Conservation (phyloP, 441 rosid species). For the Biscutella laevigata region DNA sequence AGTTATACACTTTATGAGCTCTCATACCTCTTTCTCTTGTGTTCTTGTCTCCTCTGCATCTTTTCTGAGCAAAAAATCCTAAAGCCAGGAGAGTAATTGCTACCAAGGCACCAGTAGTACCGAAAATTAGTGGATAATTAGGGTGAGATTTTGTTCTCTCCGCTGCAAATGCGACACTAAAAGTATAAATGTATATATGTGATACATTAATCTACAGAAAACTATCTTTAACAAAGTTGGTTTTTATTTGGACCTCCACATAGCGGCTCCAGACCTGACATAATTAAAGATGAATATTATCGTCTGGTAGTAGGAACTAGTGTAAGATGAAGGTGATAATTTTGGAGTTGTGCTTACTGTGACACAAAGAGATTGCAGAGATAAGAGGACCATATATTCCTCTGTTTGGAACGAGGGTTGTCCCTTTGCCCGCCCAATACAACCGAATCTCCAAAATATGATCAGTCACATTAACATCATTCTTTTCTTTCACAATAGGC, state of each 20-base stretch:
- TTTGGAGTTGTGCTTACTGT: too few species aligned
- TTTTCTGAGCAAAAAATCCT: conserved; percentile 1
- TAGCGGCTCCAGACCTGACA: conserved; percentile 3
- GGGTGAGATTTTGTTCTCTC: background rate
- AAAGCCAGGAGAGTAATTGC: background rate
- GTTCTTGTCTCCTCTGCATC: background rate
- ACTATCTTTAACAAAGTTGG: background rate
- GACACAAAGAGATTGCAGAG: conserved; percentile 24
- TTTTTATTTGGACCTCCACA: conserved; percentile 13
- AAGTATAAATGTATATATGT: background rate
- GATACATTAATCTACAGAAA: background rate
- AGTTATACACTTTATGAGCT: background rate
- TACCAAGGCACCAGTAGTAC: background rate
- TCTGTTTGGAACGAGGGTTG: conserved; percentile 14
- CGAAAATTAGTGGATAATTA: background rate
- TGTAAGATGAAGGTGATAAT: too few species aligned
- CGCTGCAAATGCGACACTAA: conserved; percentile 8
- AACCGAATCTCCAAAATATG: conserved; percentile 15
- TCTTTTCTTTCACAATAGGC: conserved; percentile 19
- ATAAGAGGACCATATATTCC: conserved; percentile 24
- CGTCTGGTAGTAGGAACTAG: background rate
- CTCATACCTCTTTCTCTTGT: conserved; percentile 10
- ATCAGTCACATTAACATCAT: conserved; percentile 3
- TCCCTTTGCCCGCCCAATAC: conserved; percentile 27
- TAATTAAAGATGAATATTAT: background rate